These are phyloP conservation scores for Pleurotus citrinopileatus DNA, from an alignment of 768 basidiomycete species.

Conservation along the genomic window DNA sequence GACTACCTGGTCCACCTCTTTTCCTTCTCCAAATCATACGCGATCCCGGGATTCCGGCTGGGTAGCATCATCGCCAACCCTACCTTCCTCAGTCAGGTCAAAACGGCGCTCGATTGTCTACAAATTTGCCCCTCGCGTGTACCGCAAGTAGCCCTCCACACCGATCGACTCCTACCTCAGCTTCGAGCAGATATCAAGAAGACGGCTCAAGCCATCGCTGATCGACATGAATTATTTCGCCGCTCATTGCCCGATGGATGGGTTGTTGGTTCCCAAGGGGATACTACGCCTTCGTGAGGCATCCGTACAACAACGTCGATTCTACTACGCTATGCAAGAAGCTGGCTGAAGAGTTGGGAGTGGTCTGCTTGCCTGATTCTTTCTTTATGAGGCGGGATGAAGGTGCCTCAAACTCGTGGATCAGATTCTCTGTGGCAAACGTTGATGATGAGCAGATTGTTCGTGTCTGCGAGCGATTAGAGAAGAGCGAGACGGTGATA, in stretches of 20 bases:
- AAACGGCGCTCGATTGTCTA: constrained; percentile 68
- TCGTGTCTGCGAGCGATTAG: constrained; percentile 50
- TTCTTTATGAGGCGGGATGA: constrained; percentile 53
- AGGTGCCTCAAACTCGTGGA: constrained; percentile 41
- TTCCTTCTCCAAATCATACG: constrained; percentile 81
- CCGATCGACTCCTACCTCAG: constrained; percentile 40
- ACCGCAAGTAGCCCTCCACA: constrained; percentile 63
- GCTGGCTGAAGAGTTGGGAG: constrained; percentile 60
- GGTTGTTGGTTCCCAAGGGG: constrained; percentile 67
- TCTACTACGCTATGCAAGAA: constrained; percentile 55
- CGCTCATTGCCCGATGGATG: constrained; percentile 47
- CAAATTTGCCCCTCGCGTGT: constrained; percentile 80
- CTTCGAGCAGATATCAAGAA: constrained; percentile 51
- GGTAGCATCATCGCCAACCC: constrained; percentile 69
- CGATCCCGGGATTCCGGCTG: constrained; percentile 79
- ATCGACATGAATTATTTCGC: constrained; percentile 57
- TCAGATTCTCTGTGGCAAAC: constrained; percentile 81
- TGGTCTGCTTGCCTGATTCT: constrained; percentile 60
- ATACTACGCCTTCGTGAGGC: constrained; percentile 76
- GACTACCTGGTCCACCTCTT: constrained; percentile 63
- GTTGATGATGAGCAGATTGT: constrained; percentile 61
- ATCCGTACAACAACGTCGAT: constrained; percentile 49
- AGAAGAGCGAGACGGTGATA: constrained; percentile 26
- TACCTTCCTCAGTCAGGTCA: constrained; percentile 39
- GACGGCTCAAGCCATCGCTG: constrained; percentile 45